Percentiles rank a stretch among this genome's conserved stretches.
phyloP scores from a whole-genome alignment of 2,329 filamentous ascomycete genomes.

The Exophiala spinifera region DNA sequence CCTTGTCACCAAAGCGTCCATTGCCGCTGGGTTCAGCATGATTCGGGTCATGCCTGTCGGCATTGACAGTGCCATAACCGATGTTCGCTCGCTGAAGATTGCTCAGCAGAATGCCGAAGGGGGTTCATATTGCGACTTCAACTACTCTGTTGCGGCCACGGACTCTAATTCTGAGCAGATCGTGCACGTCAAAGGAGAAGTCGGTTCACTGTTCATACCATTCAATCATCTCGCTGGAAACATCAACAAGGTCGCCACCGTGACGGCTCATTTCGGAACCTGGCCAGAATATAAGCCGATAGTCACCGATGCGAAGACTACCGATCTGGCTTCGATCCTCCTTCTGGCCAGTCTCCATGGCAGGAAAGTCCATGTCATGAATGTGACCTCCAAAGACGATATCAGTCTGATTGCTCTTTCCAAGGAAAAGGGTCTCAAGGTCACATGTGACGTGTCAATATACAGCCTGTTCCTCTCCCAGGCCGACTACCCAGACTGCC shows the following conservation, averaged over 20 bases:
- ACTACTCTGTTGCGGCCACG: constrained; percentile 73
- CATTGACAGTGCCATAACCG: constrained; percentile 68
- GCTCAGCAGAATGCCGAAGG: constrained; percentile 69
- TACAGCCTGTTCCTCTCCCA: constrained; percentile 74
- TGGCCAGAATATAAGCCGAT: constrained; percentile 79
- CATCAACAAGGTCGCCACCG: constrained; percentile 77
- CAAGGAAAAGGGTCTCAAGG: constrained; percentile 76
- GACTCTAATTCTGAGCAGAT: constrained; percentile 72
- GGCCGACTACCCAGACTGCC: constrained; percentile 65
- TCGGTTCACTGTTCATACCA: constrained; percentile 77
- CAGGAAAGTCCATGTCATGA: constrained; percentile 75
- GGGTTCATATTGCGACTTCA: constrained; percentile 72
- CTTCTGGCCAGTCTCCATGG: constrained; percentile 74
- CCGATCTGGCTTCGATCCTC: constrained; percentile 75
- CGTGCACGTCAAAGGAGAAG: constrained; percentile 67
- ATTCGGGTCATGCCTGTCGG: constrained; percentile 75
- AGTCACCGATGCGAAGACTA: constrained; percentile 75
- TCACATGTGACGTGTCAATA: constrained; percentile 79
- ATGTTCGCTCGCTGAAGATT: constrained; percentile 66
- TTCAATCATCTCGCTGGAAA: constrained; percentile 76
- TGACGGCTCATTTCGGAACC: constrained; percentile 72
- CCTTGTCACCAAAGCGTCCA: constrained; percentile 67
- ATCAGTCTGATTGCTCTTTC: constrained; percentile 72
- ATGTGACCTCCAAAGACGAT: constrained; percentile 76
- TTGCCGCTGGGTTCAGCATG: constrained; percentile 76